A percentile compares a stretch with the other conserved stretches of the same genome.
Evolutionary conservation across 1,139 yeast genomes (phyloP).

Genomic region (Taphrina communis): DNA sequence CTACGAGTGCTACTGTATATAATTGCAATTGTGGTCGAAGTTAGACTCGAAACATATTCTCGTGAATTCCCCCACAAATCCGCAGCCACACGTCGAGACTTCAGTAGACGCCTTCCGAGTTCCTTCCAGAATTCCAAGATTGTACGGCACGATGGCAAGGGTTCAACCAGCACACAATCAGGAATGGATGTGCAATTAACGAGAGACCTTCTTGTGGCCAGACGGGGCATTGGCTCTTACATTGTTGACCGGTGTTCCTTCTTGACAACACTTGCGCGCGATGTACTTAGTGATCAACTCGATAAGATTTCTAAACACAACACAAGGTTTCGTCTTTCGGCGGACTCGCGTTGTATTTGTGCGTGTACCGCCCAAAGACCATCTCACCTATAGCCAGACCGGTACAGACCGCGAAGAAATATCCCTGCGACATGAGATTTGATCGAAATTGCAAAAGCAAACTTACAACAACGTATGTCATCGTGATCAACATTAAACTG

Average conservation of each 20-base stretch:
- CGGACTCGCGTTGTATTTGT: background rate
- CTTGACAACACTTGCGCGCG: background rate
- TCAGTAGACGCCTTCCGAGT: too few relatives aligned
- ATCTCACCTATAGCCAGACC: slow-evolving; percentile 23
- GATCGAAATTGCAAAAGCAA: background rate
- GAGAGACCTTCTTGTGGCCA: too few relatives aligned
- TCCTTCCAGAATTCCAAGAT: too few relatives aligned
- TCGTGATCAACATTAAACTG: slow-evolving; percentile 19
- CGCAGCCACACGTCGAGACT: too few relatives aligned
- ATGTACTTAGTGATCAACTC: background rate
- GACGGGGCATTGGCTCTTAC: too few relatives aligned
- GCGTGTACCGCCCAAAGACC: slow-evolving; percentile 11
- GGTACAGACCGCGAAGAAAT: slow-evolving; percentile 26
- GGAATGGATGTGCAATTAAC: background rate
- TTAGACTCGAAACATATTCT: too few relatives aligned
- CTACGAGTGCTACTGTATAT: too few relatives aligned
- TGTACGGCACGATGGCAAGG: too few relatives aligned
- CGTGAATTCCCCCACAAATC: too few relatives aligned
- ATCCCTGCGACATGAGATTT: slow-evolving; percentile 1
- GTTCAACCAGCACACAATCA: background rate
- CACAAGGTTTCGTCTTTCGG: slow-evolving; percentile 3
- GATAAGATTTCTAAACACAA: background rate
- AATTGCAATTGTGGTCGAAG: too few relatives aligned
- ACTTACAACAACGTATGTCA: slow-evolving; percentile 31
- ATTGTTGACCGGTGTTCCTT: too few relatives aligned